These are phyloP conservation scores for Citrullus mucosospermus DNA, from an alignment of 306 rosid species.

Conservation along the genomic window DNA sequence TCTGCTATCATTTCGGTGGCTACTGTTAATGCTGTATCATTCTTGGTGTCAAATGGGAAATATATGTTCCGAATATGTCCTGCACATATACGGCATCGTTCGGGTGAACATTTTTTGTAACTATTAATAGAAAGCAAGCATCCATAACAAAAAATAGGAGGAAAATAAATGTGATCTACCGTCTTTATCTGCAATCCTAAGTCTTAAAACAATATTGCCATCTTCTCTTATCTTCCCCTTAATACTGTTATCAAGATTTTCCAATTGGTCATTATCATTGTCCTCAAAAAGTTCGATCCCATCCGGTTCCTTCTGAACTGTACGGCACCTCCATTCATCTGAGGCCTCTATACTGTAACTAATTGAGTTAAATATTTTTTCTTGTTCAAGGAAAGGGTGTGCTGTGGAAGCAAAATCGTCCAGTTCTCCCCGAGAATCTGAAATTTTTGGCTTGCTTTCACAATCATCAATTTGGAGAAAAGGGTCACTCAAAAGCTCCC, in stretches of 20 bases:
- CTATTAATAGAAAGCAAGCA: conserved; percentile 3
- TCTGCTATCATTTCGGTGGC: conserved; percentile 95
- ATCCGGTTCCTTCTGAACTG: conserved; percentile 22
- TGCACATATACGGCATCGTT: conserved; percentile 21
- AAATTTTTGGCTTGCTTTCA: conserved; percentile 37
- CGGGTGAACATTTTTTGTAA: conserved; percentile 2
- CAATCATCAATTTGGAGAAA: conserved; percentile 55
- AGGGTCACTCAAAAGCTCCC: conserved; percentile 76
- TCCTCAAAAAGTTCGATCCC: conserved; percentile 73
- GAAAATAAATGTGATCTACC: conserved; percentile 21
- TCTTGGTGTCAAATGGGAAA: conserved; percentile 71
- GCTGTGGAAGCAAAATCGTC: conserved; percentile 23
- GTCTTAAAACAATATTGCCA: conserved; percentile 55
- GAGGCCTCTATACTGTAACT: conserved; percentile 29
- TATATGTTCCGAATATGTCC: conserved; percentile 70
- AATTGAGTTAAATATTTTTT: conserved; percentile 27
- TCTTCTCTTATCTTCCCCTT: conserved; percentile 64
- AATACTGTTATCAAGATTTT: conserved; percentile 62
- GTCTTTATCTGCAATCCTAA: conserved; percentile 86
- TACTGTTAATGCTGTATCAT: conserved; percentile 74
- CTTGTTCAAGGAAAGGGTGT: conserved; percentile 35
- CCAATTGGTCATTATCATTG: conserved; percentile 49
- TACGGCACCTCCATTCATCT: conserved; percentile 19
- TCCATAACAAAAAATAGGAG: background rate
- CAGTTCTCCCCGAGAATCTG: background rate